Base-by-base conservation (phyloP, 805 yeast species). In the Candida ulmi region DNA sequence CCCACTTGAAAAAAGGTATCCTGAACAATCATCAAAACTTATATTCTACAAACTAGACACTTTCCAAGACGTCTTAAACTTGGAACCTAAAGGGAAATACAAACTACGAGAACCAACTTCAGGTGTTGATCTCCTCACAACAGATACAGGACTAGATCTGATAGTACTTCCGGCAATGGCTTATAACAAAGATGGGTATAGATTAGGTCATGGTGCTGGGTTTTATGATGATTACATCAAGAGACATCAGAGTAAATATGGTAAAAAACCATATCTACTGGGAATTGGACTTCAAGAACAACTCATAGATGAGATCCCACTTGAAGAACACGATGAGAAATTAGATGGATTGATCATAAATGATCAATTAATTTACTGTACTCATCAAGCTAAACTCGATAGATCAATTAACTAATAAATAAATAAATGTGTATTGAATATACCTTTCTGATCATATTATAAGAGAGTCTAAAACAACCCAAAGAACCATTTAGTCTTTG, bases 181-280 rank as follows among this genome's bases (percentile, higher is more conserved):
- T 1, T 90, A 86, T 58, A 72, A 85, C 1, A 47, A 28, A 11
- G 46, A 55, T 11, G 51, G 55, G 6, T 37, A 47, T 18, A 58
- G 99, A 39, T 57, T 91, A 38, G 99, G 99, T 1, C 95, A 88
- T 57, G 99, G 99, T 1, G 91, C 81, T 5, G 99, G 97, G 0
- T 88, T 76, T 58, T 91, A 93, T 58, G 99, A 91, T 57, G 87
- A 82, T 50, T 84, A 69, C 51, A 70, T 84, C 31, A 63, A 68
- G 34, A 62, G 83, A 37, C 78, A 78, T 48, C 18, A 45, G 9
- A 41, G 47, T 3, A 36, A 27, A 17, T 54, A 48, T 26, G 41
- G 39, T 2, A 41, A 42, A 17, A 46, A 34, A 15, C 83, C 83
- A 0, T 57, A 54, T 27, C 50, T 78, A 26, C 53, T 86, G 1